Evolutionary conservation across 768 basidiomycete species (phyloP).

Genomic region (Boletus rubroflammeus): DNA sequence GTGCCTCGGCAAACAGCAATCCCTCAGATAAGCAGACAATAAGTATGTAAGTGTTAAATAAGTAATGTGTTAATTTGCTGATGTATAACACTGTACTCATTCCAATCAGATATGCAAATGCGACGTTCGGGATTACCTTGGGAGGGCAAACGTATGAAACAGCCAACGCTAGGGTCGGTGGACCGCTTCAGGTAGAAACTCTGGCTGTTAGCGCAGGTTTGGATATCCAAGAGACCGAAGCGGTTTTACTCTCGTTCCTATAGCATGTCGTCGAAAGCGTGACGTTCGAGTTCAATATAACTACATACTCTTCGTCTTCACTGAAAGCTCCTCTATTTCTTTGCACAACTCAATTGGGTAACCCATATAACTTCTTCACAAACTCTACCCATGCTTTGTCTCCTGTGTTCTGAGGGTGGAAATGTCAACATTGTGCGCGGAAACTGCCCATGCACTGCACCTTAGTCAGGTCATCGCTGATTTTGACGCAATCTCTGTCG

Average conservation of each 20-base stretch:
- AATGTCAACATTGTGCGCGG: not conserved
- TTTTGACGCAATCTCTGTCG: constrained; percentile 78
- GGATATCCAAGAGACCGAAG: constrained; percentile 48
- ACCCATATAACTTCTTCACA: constrained; percentile 43
- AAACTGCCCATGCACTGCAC: constrained; percentile 26
- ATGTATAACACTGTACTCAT: not conserved
- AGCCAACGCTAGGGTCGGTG: constrained; percentile 38
- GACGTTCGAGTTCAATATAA: not conserved
- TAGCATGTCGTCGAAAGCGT: not conserved
- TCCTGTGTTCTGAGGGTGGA: constrained; percentile 62
- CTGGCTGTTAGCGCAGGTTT: constrained; percentile 36
- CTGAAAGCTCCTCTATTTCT: not conserved
- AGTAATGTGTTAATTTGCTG: too few species aligned
- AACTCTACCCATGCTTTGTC: constrained; percentile 52
- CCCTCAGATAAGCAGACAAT: too few species aligned
- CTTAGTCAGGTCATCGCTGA: constrained; percentile 91
- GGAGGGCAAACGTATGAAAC: constrained; percentile 60
- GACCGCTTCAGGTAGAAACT: constrained; percentile 31
- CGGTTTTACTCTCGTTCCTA: constrained; percentile 32
- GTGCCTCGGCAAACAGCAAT: too few species aligned
- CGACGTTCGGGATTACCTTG: constrained; percentile 50
- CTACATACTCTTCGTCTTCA: not conserved
- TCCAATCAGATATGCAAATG: constrained; percentile 44
- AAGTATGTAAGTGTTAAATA: too few species aligned
- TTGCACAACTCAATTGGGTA: not conserved